phyloP scores from a whole-genome alignment of 257 asterid genomes.

The Solanum pinnatisectum region DNA sequence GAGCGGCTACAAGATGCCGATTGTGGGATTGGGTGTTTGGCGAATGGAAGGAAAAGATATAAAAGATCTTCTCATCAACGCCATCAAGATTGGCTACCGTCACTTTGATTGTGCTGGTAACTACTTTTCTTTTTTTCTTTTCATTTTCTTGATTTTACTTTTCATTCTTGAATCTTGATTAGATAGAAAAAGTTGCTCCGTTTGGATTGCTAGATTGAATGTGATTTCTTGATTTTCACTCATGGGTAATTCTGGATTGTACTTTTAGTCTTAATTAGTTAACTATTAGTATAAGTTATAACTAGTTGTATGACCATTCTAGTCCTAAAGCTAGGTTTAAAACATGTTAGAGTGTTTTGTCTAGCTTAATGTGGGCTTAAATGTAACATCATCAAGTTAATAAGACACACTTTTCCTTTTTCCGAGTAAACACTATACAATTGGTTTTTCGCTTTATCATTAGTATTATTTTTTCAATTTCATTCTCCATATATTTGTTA shows the following conservation, averaged over 20 bases:
- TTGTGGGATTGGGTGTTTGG: conserved; percentile 46
- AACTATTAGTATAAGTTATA: background rate
- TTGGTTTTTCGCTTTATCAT: no score
- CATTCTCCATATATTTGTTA: no score
- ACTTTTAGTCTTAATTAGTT: no score
- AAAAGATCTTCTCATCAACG: conserved; percentile 27
- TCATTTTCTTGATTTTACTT: background rate
- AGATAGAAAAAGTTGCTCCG: background rate
- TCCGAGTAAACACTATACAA: background rate
- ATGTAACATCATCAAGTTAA: background rate
- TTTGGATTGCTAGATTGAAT: background rate
- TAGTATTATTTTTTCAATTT: no score
- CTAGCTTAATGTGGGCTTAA: background rate
- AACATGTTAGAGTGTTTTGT: background rate
- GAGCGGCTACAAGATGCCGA: conserved; percentile 43
- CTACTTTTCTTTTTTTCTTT: no score
- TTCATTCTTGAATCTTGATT: background rate
- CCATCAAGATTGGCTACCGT: conserved; percentile 45
- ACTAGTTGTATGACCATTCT: background rate
- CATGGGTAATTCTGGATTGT: background rate
- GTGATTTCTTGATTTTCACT: background rate
- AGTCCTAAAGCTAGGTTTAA: background rate
- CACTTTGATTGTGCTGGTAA: conserved; percentile 59
- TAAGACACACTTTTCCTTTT: background rate
- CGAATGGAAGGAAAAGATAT: conserved; percentile 43